Evolutionary conservation across 352 stramenopile species (phyloP), one percentile per base, ranked within the genome.

Genomic region (Phytophthora cryptogea): DNA sequence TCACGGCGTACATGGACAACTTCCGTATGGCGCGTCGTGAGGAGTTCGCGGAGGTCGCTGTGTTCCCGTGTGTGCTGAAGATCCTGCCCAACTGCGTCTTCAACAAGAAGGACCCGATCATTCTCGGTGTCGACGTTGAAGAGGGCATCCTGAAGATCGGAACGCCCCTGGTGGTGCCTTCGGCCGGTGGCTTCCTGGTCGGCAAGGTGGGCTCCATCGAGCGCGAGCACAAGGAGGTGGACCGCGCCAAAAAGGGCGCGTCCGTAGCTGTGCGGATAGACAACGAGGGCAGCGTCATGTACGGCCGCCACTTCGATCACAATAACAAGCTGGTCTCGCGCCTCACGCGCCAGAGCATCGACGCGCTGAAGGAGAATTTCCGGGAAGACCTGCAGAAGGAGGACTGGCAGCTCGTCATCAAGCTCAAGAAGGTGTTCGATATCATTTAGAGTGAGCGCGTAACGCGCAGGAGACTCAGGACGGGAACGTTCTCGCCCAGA

Each of bases 91-190:
- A 98, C 60, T 97, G 98, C 74, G 82, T 99, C 14, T 99, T 99
- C 81, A 99, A 99, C 70, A 98, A 98, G 66, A 99, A 99, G 70
- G 97, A 99, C 75, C 97, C 97, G 37, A 99, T 99, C 67, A 98
- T 99, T 77, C 78, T 99, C 17, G 97, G 97, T 50, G 90, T 99
- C 14, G 96, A 99, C 70, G 85, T 99, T 9, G 83, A 94, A 31
- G 97, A 99, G 52, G 97, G 97, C 47, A 99, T 98, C 52, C 64
- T 99, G 7, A 99, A 99, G 75, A 75, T 99, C n/a, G 97, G 96
- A 32, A 99, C 97, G 36, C 97, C 97, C 23, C 80, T 99, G 74
- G 70, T 97, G 59, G 76, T 97, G 74, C 74, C 86, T 8, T 83
- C 72, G 0, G 73, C 78, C 5, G 86, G 75, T 33, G 68, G 76